Percentiles rank a stretch among this genome's conserved stretches.
Conservation (phyloP, 768 basidiomycete species). For the Mycena chlorophos region DNA sequence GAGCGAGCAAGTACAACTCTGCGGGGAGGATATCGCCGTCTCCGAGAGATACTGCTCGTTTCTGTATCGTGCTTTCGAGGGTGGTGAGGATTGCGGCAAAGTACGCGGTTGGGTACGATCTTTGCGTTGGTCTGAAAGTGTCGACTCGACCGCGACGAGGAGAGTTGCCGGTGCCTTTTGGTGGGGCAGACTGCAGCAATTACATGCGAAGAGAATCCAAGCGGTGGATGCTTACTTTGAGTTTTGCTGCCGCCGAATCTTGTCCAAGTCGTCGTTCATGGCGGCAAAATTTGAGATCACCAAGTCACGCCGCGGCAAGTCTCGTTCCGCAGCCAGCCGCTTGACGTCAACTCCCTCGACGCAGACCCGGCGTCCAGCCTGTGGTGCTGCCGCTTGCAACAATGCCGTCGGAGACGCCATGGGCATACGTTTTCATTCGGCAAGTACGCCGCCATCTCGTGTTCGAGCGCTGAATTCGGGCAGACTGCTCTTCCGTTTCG, state of each 20-base stretch:
- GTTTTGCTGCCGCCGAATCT: conserved; percentile 83
- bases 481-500: conserved; percentile 74
- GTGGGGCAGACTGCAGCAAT: too few species aligned
- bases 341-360: too few species aligned
- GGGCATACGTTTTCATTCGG: conserved; percentile 73
- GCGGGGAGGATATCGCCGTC: conserved; percentile 83
- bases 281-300: conserved; percentile 7
- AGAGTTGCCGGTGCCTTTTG: conserved; percentile 89
- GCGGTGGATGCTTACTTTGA: too few species aligned
- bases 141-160: conserved; percentile 81
- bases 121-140: conserved; percentile 66
- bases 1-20: conserved; percentile 78
- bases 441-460: conserved; percentile 25
- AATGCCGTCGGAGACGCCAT: conserved; percentile 33
- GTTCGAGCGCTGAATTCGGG: neutral
- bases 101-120: conserved; percentile 82
- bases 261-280: conserved; percentile 72
- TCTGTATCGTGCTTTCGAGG: conserved; percentile 74
- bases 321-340: conserved; percentile 26
- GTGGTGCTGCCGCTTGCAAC: too few species aligned
- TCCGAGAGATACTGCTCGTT: conserved; percentile 45
- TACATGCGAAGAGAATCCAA: too few species aligned
- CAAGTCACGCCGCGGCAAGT: conserved; percentile 28
- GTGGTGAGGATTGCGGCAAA: conserved; percentile 90
- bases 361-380: too few species aligned